Percentiles rank a stretch among this genome's conserved stretches.
Conservation (phyloP, 345 rosid species). For the Mangifera indica region DNA sequence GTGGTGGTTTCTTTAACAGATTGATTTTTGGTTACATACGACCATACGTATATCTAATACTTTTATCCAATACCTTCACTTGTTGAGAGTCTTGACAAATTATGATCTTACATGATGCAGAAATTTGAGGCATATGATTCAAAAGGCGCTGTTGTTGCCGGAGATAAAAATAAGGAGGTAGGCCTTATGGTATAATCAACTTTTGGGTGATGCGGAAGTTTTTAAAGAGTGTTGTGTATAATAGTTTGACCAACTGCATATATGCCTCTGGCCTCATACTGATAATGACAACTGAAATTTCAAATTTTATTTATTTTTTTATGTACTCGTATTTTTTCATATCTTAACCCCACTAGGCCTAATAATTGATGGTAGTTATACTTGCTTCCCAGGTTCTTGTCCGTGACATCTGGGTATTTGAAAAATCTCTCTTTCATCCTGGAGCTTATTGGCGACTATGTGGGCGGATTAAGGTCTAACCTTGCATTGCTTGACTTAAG, state of each 20-base stretch:
- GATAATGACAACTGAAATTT: neutral
- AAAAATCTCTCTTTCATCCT: conserved; percentile 85
- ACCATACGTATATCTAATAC: neutral
- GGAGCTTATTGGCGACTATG: conserved; percentile 93
- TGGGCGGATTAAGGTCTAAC: conserved; percentile 58
- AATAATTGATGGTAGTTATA: conserved; percentile 18
- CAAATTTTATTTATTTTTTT: neutral
- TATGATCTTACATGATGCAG: conserved; percentile 40
- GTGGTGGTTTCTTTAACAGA: neutral
- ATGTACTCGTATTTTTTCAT: neutral
- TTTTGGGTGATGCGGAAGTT: neutral
- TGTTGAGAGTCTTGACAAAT: conserved; percentile 2
- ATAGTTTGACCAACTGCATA: neutral
- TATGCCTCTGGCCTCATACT: neutral
- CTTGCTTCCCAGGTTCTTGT: conserved; percentile 63
- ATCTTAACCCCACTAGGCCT: neutral
- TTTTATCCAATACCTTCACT: neutral
- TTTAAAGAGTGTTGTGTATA: neutral
- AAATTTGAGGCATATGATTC: conserved; percentile 93
- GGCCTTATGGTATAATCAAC: neutral
- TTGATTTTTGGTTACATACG: neutral
- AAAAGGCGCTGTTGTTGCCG: conserved; percentile 70
- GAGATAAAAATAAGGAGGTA: conserved; percentile 87
- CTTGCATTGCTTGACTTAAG: neutral
- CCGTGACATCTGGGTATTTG: conserved; percentile 91